Evolutionary conservation across 2,329 filamentous ascomycete genomes (phyloP).

Genomic region (Fusarium odoratissimum): DNA sequence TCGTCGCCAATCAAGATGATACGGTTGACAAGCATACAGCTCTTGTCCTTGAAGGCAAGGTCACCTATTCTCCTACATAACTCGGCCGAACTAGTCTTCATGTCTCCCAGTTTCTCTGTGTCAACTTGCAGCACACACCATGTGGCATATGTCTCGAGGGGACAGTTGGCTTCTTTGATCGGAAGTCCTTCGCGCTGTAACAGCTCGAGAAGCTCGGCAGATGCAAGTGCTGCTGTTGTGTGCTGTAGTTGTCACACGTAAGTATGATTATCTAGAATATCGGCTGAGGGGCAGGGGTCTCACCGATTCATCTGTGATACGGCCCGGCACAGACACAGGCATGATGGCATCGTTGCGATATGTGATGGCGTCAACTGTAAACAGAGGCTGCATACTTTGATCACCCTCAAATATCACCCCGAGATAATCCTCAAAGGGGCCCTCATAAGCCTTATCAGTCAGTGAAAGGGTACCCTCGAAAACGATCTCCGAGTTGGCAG

Average conservation of each 20-base stretch:
- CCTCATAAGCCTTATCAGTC: not conserved
- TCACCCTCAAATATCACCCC: not conserved
- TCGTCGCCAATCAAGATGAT: not conserved
- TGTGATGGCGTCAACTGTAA: slow-evolving; percentile 1
- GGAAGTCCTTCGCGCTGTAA: not conserved
- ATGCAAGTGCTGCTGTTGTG: slow-evolving; percentile 1
- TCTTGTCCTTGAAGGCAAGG: not conserved
- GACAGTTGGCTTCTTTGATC: not conserved
- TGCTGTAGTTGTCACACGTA: accelerated
- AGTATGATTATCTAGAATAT: not conserved
- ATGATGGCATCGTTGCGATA: not conserved
- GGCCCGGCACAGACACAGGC: not conserved
- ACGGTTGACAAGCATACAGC: not conserved
- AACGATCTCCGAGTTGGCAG: not conserved
- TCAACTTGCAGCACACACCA: not conserved
- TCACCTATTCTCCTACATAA: not conserved
- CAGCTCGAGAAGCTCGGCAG: not conserved
- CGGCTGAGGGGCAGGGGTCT: not conserved
- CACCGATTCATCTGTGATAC: slow-evolving; percentile 4
- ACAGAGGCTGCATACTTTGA: not conserved
- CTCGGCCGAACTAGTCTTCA: not conserved
- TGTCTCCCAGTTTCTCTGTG: not conserved
- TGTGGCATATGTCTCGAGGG: not conserved
- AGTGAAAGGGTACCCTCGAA: not conserved
- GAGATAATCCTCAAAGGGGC: slow-evolving; percentile 6